phyloP scores from a whole-genome alignment of 1,284 basidiomycete species.

The Naganishia albida region DNA sequence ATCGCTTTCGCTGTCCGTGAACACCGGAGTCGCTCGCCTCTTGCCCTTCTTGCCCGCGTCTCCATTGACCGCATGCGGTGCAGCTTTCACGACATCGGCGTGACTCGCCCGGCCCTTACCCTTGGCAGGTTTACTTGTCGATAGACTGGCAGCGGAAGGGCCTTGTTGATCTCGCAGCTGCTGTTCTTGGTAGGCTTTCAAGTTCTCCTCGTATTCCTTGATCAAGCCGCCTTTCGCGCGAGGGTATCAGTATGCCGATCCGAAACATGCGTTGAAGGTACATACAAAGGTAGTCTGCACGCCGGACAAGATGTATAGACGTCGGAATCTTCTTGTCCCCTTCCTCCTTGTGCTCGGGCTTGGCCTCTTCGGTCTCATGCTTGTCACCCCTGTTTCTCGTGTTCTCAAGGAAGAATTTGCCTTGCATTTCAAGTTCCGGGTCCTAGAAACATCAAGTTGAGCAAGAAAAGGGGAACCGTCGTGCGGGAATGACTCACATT shows the following conservation, averaged over 20 bases:
- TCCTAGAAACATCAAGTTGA: constrained; percentile 60
- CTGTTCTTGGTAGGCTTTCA: constrained; percentile 63
- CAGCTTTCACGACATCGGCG: constrained; percentile 13
- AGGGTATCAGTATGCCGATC: not conserved
- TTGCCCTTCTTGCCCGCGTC: constrained; percentile 30
- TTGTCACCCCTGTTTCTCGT: constrained; percentile 22
- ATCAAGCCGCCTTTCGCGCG: constrained; percentile 62
- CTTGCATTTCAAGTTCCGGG: constrained; percentile 73
- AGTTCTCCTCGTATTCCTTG: constrained; percentile 88
- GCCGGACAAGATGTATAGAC: constrained; percentile 93
- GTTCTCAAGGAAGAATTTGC: constrained; percentile 92
- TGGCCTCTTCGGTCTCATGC: constrained; percentile 41
- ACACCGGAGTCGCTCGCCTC: constrained; percentile 73
- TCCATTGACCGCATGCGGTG: constrained; percentile 26
- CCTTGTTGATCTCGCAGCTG: constrained; percentile 36
- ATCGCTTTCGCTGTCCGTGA: constrained; percentile 85
- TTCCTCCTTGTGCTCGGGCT: constrained; percentile 49
- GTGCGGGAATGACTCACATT: constrained; percentile 37
- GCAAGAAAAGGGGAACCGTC: not conserved
- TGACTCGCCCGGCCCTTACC: constrained; percentile 20
- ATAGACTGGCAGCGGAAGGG: not conserved
- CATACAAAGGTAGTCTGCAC: constrained; percentile 81
- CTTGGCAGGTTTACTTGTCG: constrained; percentile 7
- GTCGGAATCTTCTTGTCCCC: constrained; percentile 84
- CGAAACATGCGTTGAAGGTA: not conserved